Evolutionary conservation across 108 stramenopile species (phyloP), one percentile per base, ranked within the genome.

Genomic region (Pseudonitzschia multiseries): DNA sequence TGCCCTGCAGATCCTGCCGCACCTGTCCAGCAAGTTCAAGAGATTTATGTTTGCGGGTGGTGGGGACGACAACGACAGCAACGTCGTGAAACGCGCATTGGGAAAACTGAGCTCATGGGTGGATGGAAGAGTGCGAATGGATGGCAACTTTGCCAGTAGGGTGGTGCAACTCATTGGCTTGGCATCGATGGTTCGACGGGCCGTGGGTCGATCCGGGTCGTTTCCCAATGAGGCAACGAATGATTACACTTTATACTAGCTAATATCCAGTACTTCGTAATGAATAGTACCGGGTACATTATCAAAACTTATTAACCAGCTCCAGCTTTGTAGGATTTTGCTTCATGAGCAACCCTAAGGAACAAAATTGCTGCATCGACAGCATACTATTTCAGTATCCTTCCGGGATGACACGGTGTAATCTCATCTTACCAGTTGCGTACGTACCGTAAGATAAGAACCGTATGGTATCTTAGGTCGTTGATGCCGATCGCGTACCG

Each of bases 1-100:
- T 27, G 76, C 70, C 3, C 28, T 77, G 64, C 62, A 77, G 29
- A 27, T 77, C 28, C 56, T 77, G 69, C 76, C 76, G 13, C 76
- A 77, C 50, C 24, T 77, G 28, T 48, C 46, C n/a, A 33, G 27
- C 24, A 70, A 36, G 26, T 42, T 77, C 0, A 69, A 71, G 61
- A 33, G 32, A 33, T 67, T 50, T 50, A 18, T 44, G 32, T 24
- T 29, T 9, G 28, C 32, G 61, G 61, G 61, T 33, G 36, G 66
- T 67, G 46, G 66, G 9, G 44, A n/a, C 32, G 40, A 62, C 36
- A 41, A 28, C 29, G 14, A 21, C 27, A 31, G 12, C 29, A 31
- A 14, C 27, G 26, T 22, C 27, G 18, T 48, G 18, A 14, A 18
- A 48, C 46, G 54, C 22, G 10, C 26, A 26, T 4, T 56, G 22